Conservation (phyloP, 305 asterid species). For the Rubia tinctorum region DNA sequence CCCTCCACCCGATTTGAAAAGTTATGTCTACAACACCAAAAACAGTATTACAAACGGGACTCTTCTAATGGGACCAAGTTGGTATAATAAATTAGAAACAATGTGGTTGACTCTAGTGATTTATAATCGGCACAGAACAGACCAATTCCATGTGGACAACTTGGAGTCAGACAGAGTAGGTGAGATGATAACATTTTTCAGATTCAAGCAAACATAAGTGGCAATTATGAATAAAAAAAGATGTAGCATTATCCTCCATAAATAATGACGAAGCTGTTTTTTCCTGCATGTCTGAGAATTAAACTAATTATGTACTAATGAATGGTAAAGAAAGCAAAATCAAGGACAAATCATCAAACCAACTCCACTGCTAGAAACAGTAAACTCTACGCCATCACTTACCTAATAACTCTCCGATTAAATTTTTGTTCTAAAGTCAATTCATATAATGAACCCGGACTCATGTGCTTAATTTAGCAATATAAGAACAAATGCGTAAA, state of each 20-base stretch:
- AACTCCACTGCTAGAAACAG: neutral
- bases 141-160: constrained; percentile 17
- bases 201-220: constrained; percentile 20
- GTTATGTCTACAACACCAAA: too few relatives aligned
- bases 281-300: neutral
- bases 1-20: too few relatives aligned
- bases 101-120: neutral
- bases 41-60: too few relatives aligned
- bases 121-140: constrained; percentile 10
- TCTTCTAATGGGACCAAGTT: neutral
- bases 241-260: constrained; percentile 9
- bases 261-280: neutral
- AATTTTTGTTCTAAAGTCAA: neutral
- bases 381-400: neutral
- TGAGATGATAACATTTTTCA: constrained; percentile 19
- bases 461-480: neutral
- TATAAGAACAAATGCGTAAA: too few relatives aligned
- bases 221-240: constrained; percentile 8
- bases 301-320: neutral
- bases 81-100: neutral
- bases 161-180: constrained; percentile 20
- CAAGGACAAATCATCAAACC: neutral
- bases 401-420: neutral
- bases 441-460: neutral
- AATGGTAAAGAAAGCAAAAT: neutral